phyloP scores from a whole-genome alignment of 768 basidiomycete species.

The Suillus lakei region DNA sequence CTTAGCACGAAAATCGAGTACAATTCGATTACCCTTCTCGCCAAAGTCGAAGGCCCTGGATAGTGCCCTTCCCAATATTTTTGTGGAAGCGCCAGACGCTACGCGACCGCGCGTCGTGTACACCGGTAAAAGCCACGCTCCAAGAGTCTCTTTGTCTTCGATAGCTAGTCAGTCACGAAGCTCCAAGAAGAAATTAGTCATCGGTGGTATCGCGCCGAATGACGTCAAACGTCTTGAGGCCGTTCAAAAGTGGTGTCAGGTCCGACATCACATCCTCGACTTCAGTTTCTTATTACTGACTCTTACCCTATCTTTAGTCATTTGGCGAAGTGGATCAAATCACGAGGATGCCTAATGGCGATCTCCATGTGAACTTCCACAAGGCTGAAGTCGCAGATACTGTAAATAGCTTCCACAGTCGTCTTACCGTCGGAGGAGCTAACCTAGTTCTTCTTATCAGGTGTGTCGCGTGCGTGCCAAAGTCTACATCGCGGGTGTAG shows the following conservation, averaged over 20 bases:
- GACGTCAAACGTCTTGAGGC: slow-evolving; percentile 70
- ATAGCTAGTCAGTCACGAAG: slow-evolving; percentile 44
- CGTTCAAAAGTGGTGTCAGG: slow-evolving; percentile 78
- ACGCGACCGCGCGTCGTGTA: slow-evolving; percentile 36
- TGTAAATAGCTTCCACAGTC: slow-evolving; percentile 44
- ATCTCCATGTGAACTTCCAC: slow-evolving; percentile 77
- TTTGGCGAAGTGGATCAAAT: slow-evolving; percentile 82
- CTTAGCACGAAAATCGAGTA: slow-evolving; percentile 33
- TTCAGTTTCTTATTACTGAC: not conserved
- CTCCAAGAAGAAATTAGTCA: slow-evolving; percentile 63
- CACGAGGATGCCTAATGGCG: slow-evolving; percentile 73
- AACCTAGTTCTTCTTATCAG: slow-evolving; percentile 39
- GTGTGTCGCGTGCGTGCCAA: slow-evolving; percentile 80
- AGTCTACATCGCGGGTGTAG: slow-evolving; percentile 75
- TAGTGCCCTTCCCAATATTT: slow-evolving; percentile 18
- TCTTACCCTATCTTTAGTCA: slow-evolving; percentile 43
- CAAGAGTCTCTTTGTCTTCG: slow-evolving; percentile 36
- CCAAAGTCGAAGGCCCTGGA: slow-evolving; percentile 22
- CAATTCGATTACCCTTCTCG: slow-evolving; percentile 38
- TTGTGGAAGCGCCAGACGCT: slow-evolving; percentile 31
- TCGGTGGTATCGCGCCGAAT: slow-evolving; percentile 67
- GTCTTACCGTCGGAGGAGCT: slow-evolving; percentile 7
- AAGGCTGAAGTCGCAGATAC: slow-evolving; percentile 82
- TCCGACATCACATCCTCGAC: slow-evolving; percentile 27
- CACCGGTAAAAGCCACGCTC: slow-evolving; percentile 23